Percentiles rank a stretch among this genome's conserved stretches.
Conservation (phyloP, 768 basidiomycete species). For the Coprinopsis strossmayeri region DNA sequence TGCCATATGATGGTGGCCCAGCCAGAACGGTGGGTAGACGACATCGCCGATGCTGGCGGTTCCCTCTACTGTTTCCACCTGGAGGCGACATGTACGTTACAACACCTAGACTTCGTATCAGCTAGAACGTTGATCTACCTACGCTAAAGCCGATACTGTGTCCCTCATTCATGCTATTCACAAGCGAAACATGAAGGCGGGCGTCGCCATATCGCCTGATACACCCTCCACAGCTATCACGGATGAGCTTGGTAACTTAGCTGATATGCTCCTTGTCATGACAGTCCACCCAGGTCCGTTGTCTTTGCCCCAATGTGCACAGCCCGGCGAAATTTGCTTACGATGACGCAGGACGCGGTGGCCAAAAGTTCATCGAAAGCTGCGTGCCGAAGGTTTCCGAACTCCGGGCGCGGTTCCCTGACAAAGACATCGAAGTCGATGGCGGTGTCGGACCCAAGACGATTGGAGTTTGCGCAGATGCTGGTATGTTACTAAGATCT, state of each 20-base stretch:
- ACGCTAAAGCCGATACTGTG: conserved; percentile 51
- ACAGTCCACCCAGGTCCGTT: conserved; percentile 84
- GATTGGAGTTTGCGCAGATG: conserved; percentile 80
- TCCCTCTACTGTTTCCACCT: conserved; percentile 94
- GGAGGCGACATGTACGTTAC: conserved; percentile 74
- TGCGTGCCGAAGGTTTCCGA: conserved; percentile 92
- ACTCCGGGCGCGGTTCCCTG: conserved; percentile 83
- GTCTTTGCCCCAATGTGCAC: background rate
- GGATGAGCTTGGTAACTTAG: conserved; percentile 72
- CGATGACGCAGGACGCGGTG: conserved; percentile 63
- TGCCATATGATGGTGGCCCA: conserved; percentile 99
- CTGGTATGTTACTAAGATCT: conserved; percentile 47
- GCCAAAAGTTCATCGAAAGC: conserved; percentile 92
- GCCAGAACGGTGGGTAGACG: conserved; percentile 95
- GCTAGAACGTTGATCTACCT: background rate
- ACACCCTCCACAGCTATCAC: conserved; percentile 87
- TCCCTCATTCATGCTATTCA: conserved; percentile 79
- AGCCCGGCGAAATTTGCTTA: background rate
- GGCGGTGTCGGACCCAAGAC: conserved; percentile 95
- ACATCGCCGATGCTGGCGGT: conserved; percentile 93
- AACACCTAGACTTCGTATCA: background rate
- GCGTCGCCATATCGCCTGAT: conserved; percentile 94
- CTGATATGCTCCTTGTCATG: conserved; percentile 97
- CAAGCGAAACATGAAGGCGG: conserved; percentile 83
- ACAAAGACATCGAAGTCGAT: conserved; percentile 97